Evolutionary conservation across 2,329 filamentous ascomycete species (phyloP), one percentile per base, ranked within the genome.

Genomic region (Colletotrichum gloeosporioides): DNA sequence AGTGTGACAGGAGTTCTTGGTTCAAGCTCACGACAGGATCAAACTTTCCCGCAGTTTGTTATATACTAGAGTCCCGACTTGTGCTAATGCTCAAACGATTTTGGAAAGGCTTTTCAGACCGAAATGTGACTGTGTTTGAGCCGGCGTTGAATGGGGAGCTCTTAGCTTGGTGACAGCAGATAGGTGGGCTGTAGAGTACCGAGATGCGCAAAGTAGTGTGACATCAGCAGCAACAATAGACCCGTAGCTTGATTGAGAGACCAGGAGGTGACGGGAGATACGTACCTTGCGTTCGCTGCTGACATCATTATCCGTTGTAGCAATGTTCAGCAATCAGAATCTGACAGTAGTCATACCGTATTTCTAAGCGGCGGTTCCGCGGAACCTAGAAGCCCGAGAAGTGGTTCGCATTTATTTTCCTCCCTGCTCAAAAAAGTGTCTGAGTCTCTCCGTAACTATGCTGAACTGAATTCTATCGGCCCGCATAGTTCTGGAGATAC

Each of bases 41-140:
- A n/a, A 12, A 12, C 5, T 12, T 49, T 49, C 9, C 18, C n/a
- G 8, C 6, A 44, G 2, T n/a, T 44, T 12, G 5, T 44, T 44
- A 6, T 44, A 6, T n/a, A 44, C 36, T 10, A 16, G 36, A 10
- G 36, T n/a, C 3, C 39, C 18, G 5, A 3, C 39, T n/a, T 49
- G 9, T 49, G 18, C 5, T 2, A n/a, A 49, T 12, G 18, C 3
- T 49, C 0, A 9, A n/a, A 18, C 18, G 5, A 12, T 12, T 49
- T 7, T 0, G 39, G 5, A 49, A 18, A 49, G 18, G 18, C 10
- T 0, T 0, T 7, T 49, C 39, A 49, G 5, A 12, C 39, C 39
- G 3, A n/a, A 6, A n/a, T 7, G 18, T 49, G 8, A 49, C 3
- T 6, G 1, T 49, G 3, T 10, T 49, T 49, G 18, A 10, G 18